These are phyloP conservation scores for Backusella westeae DNA, from an alignment of 192 early-diverging fungal species.

Conservation along the genomic window DNA sequence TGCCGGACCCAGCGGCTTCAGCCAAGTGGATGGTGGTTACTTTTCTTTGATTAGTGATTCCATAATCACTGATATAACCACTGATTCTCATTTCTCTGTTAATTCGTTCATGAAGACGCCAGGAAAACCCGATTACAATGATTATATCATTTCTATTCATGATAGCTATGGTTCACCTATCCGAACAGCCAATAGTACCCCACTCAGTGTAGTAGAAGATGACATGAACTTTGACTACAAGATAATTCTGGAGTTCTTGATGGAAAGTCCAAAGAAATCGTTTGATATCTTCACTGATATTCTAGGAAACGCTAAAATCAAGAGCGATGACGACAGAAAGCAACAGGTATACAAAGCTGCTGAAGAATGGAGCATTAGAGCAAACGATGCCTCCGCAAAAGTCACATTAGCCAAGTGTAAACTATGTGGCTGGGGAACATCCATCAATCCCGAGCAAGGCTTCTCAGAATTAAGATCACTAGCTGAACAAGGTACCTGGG, in stretches of 20 bases:
- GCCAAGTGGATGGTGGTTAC: not conserved
- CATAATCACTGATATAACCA: not conserved
- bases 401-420: conserved; percentile 36
- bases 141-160: not conserved
- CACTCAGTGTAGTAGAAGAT: not conserved
- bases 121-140: not conserved
- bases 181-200: not conserved
- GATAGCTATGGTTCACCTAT: not conserved
- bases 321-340: not conserved
- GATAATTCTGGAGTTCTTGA: not conserved
- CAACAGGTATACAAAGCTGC: conserved; percentile 9
- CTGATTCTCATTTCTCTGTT: not conserved
- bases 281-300: conserved; percentile 9
- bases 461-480: conserved; percentile 21
- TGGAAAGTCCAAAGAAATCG: not conserved
- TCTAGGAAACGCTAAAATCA: not conserved
- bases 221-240: not conserved
- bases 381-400: conserved; percentile 15
- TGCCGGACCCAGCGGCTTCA: not conserved
- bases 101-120: not conserved
- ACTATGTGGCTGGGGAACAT: conserved; percentile 33
- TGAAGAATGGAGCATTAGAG: not conserved
- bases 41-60: conserved; percentile 7
- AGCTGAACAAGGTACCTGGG: conserved; percentile 19
- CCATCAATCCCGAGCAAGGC: conserved; percentile 15